Conservation (phyloP, 345 rosid genomes). For the Microcos paniculata region DNA sequence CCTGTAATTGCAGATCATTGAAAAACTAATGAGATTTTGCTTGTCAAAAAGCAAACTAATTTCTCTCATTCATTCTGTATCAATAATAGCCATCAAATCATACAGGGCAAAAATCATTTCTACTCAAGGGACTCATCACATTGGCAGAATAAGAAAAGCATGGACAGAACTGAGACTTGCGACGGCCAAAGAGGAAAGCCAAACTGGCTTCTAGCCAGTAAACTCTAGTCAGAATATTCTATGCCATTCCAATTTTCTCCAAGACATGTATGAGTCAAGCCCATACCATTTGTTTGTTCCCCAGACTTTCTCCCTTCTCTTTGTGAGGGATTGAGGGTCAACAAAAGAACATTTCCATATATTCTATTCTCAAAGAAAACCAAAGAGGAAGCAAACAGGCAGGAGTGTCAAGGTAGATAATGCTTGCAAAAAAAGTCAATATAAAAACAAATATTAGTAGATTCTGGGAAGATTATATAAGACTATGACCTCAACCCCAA, state of each 20-base stretch:
- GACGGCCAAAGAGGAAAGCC: background rate
- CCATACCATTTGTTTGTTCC: background rate
- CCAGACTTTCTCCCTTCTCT: background rate
- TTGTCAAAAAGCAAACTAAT: background rate
- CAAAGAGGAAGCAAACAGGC: too few relatives aligned
- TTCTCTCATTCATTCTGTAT: background rate
- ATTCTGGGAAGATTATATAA: too few relatives aligned
- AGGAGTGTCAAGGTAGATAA: too few relatives aligned
- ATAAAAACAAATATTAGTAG: too few relatives aligned
- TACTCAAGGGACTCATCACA: background rate
- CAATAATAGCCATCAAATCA: background rate
- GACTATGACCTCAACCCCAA: too few relatives aligned
- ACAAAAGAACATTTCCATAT: background rate
- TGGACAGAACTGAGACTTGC: background rate
- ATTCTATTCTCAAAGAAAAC: background rate
- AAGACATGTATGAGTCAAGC: background rate
- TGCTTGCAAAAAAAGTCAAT: too few relatives aligned
- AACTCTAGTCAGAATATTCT: background rate
- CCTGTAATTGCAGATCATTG: constrained; percentile 42
- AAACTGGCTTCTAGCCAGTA: background rate
- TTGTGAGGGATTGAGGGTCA: background rate
- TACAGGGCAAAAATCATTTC: background rate
- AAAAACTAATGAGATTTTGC: background rate
- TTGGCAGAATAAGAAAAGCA: background rate
- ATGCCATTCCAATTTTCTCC: background rate